Conservation (phyloP, 1,284 basidiomycete species). For the Agaricales sp. region DNA sequence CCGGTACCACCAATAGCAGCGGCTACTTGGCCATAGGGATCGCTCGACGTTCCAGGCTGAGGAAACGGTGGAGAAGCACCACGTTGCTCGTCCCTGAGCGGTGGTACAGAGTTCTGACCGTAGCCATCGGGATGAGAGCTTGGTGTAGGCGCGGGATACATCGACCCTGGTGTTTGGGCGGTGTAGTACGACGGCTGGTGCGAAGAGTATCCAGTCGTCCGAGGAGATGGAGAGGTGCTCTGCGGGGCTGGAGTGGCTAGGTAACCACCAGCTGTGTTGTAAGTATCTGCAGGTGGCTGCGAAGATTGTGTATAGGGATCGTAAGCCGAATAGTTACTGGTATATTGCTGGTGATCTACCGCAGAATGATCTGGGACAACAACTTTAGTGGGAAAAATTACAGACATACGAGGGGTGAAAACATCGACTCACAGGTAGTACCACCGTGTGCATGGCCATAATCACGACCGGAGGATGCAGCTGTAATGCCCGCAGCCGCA, state of each 20-base stretch:
- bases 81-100: slow-evolving; percentile 17
- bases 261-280: slow-evolving; percentile 22
- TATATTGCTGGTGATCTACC: slow-evolving; percentile 37
- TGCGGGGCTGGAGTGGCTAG: slow-evolving; percentile 13
- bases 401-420: too few relatives aligned
- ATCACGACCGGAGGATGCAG: slow-evolving; percentile 22
- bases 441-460: slow-evolving; percentile 47
- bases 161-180: slow-evolving; percentile 9
- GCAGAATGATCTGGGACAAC: slow-evolving; percentile 38
- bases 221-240: slow-evolving; percentile 10
- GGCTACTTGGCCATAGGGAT: slow-evolving; percentile 15
- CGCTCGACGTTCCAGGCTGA: slow-evolving; percentile 15
- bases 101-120: slow-evolving; percentile 34
- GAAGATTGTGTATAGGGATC: slow-evolving; percentile 32
- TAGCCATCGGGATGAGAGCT: slow-evolving; percentile 43
- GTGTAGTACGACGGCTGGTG: slow-evolving; percentile 18
- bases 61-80: slow-evolving; percentile 6
- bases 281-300: slow-evolving; percentile 25
- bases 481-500: slow-evolving; percentile 11
- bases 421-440: slow-evolving; percentile 43
- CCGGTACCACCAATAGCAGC: slow-evolving; percentile 17
- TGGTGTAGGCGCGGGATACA: slow-evolving; percentile 20
- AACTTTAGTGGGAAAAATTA: too few relatives aligned
- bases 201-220: slow-evolving; percentile 17
- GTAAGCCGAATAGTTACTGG: slow-evolving; percentile 35